Percentiles rank a stretch among this genome's conserved stretches.
Conservation (phyloP, 495 filamentous ascomycete genomes). For the Penicillium simplicissimum region DNA sequence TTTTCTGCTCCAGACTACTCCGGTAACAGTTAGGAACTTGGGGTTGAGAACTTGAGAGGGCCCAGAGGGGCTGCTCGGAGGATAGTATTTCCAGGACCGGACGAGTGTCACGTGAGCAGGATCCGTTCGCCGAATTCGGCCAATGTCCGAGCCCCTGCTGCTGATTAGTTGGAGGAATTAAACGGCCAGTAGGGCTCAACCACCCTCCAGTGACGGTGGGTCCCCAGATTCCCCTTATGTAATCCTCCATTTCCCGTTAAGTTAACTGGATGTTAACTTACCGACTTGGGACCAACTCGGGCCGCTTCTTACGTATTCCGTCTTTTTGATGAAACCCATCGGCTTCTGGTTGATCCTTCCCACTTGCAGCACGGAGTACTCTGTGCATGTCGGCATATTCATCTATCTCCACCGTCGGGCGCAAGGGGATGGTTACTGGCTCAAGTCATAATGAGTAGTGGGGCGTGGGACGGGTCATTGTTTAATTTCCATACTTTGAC, state of each 20-base stretch:
- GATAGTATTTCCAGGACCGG: not conserved
- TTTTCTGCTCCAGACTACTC: not conserved
- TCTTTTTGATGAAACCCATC: not conserved
- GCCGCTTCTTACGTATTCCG: not conserved
- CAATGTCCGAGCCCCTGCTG: not conserved
- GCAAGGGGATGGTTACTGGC: not conserved
- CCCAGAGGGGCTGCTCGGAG: not conserved
- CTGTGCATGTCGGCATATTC: not conserved
- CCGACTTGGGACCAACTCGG: not conserved
- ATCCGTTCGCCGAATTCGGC: not conserved
- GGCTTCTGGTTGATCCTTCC: not conserved
- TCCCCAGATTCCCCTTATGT: not conserved
- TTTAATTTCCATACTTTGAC: conserved; percentile 1
- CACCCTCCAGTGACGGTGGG: not conserved
- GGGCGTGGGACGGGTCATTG: not conserved
- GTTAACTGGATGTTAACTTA: too few species aligned
- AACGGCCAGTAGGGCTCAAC: not conserved
- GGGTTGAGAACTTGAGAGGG: not conserved
- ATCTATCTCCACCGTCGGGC: not conserved
- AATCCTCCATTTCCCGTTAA: not conserved
- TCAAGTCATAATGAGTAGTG: not conserved
- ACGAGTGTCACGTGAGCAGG: not conserved
- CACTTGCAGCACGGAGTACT: not conserved
- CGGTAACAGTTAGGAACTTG: not conserved
- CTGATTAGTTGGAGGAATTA: not conserved